phyloP scores from a whole-genome alignment of 2,329 filamentous ascomycete species.

The Botrytis byssoidea region DNA sequence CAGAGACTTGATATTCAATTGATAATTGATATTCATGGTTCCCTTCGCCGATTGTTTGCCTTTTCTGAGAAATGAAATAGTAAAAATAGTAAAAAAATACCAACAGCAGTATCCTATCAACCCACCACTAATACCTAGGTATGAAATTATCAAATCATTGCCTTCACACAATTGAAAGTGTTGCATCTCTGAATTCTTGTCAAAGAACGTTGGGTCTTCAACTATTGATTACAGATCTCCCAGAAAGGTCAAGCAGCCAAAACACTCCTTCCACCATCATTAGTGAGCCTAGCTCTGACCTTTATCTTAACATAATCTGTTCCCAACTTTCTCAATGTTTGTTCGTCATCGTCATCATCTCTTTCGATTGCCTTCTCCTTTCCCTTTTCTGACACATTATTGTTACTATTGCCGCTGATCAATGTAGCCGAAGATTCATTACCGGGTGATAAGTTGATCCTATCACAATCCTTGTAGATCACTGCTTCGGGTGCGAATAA shows the following conservation, averaged over 20 bases:
- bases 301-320: background rate
- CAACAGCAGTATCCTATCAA: background rate
- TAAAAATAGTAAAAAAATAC: too few relatives aligned
- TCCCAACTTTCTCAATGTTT: conserved; percentile 5
- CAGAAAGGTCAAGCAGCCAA: background rate
- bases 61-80: background rate
- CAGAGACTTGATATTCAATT: background rate
- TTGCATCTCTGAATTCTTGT: background rate
- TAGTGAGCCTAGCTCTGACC: conserved; percentile 2
- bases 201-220: background rate
- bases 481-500: conserved; percentile 49
- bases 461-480: conserved; percentile 29
- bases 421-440: background rate
- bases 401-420: too few relatives aligned
- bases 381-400: too few relatives aligned
- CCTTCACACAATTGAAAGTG: background rate
- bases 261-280: conserved; percentile 13
- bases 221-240: background rate
- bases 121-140: fast-evolving
- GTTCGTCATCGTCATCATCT: background rate
- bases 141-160: background rate
- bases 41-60: background rate
- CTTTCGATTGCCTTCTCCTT: too few relatives aligned
- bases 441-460: background rate
- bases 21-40: background rate